Evolutionary conservation across 1,139 yeast genomes (phyloP).

Genomic region (Meyerozyma elateridarum): DNA sequence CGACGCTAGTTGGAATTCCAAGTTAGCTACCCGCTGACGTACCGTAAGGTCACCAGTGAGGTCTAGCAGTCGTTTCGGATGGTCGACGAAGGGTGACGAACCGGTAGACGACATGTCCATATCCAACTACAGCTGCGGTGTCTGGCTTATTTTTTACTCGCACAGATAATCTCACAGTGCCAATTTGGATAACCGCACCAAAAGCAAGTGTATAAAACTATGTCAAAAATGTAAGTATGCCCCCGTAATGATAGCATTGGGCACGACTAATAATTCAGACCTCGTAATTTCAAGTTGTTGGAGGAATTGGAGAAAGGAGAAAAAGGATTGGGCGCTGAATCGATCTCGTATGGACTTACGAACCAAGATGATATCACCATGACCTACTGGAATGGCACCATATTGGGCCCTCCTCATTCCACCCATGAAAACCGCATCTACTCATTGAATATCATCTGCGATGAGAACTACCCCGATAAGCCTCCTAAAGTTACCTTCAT

Average conservation of each 20-base stretch:
- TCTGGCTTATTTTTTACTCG: too few relatives aligned
- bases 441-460: slow-evolving; percentile 77
- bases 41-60: slow-evolving; percentile 15
- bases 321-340: slow-evolving; percentile 94
- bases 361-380: slow-evolving; percentile 86
- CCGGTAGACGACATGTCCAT: slow-evolving; percentile 14
- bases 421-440: slow-evolving; percentile 92
- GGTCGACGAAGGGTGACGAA: slow-evolving; percentile 45
- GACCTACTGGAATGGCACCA: slow-evolving; percentile 96
- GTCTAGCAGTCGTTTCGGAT: slow-evolving; percentile 22
- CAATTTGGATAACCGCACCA: too few relatives aligned
- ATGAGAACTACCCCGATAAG: slow-evolving; percentile 76
- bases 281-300: slow-evolving; percentile 86
- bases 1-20: slow-evolving; percentile 27
- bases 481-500: slow-evolving; percentile 82
- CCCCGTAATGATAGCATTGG: background rate
- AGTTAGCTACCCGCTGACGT: slow-evolving; percentile 17
- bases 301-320: slow-evolving; percentile 98
- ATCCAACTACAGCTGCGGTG: too few relatives aligned
- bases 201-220: too few relatives aligned
- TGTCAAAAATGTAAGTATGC: slow-evolving; percentile 41
- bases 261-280: slow-evolving; percentile 41
- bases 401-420: slow-evolving; percentile 94
- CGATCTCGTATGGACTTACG: slow-evolving; percentile 88
- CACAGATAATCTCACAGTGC: too few relatives aligned